Base-by-base conservation (phyloP, 2,329 filamentous ascomycete genomes). In the Arthrobotrys sphaeroides region DNA sequence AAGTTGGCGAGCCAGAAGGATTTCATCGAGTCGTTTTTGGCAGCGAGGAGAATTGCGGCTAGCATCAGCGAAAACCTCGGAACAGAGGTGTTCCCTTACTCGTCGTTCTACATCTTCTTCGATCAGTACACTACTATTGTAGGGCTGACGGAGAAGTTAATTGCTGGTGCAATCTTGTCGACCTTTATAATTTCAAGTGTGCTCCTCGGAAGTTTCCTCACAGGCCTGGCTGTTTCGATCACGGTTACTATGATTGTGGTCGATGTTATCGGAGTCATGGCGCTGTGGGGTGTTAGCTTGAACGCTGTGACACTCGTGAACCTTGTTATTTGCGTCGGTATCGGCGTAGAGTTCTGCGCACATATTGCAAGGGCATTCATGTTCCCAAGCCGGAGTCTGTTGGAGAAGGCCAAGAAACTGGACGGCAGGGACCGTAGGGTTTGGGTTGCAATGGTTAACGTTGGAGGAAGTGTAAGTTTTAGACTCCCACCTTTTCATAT, bases 51-150 rank as follows among this genome's bases (percentile, higher is more conserved):
- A 74, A 97, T 99, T 77, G 90, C 94, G 0, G 84, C 89, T 10
- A 90, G 91, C 26, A 90, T 99, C 60, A 90, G 87, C 12, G 83
- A 87, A 62, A 86, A 87, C 60, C 94, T 93, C 3, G 88, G 89
- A 3, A 88, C 92, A 20, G 90, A 95, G 22, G 90, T 99, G 2
- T 99, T 99, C 86, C 93, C 95, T 0, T 99, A 99, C 84, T 96
- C 92, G 79, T 90, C 97, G 75, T 97, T 97, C 82, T 99, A 99
- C 84, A 94, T 99, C 82, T 99, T 98, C 87, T 99, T 99, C 82
- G 95, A 99, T 81, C 95, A 98, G 82, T 99, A 99, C 81, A 87
- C 92, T 4, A 88, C 88, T 70, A 98, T 99, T 76, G 89, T 96
- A 18, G 86, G 87, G 9, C 86, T 98, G 2, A 94, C 94, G 0